A percentile compares a stretch with the other conserved stretches of the same genome.
Evolutionary conservation across 805 yeast genomes (phyloP).

Genomic region (Ogataea wickerhamii): DNA sequence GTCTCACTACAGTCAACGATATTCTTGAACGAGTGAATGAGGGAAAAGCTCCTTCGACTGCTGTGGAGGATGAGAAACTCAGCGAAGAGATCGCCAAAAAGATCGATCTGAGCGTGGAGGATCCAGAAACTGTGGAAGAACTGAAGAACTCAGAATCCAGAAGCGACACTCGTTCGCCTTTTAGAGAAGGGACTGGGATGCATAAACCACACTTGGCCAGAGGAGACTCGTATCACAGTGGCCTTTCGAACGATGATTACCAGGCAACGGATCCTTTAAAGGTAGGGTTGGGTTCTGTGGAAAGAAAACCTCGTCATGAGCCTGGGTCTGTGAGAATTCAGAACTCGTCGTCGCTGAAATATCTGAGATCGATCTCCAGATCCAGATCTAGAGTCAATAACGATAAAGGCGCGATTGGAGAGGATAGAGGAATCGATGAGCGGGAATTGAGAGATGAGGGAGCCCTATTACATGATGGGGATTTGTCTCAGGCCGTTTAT

Average conservation of each 20-base stretch:
- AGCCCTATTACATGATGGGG: slow-evolving; percentile 49
- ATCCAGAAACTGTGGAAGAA: slow-evolving; percentile 28
- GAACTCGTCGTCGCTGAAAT: slow-evolving; percentile 43
- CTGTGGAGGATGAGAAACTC: slow-evolving; percentile 8
- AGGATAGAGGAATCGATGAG: slow-evolving; percentile 25
- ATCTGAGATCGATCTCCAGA: slow-evolving; percentile 62
- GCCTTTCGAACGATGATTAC: slow-evolving; percentile 41
- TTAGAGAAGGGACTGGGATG: slow-evolving; percentile 30
- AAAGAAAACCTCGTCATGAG: slow-evolving; percentile 38
- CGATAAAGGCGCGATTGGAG: slow-evolving; percentile 32
- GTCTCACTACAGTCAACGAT: slow-evolving; percentile 28
- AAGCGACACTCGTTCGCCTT: slow-evolving; percentile 19
- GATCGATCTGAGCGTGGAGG: slow-evolving; percentile 13
- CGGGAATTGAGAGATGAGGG: slow-evolving; percentile 52
- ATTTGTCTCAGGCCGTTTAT: slow-evolving; percentile 43
- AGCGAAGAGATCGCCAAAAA: slow-evolving; percentile 10
- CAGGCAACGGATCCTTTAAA: slow-evolving; percentile 35
- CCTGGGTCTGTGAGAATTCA: slow-evolving; percentile 29
- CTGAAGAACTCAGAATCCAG: slow-evolving; percentile 23
- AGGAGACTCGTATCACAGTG: slow-evolving; percentile 72
- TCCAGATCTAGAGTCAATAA: slow-evolving; percentile 52
- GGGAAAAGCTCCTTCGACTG: slow-evolving; percentile 23
- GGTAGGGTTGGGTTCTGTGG: slow-evolving; percentile 27
- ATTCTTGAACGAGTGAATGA: slow-evolving; percentile 32
- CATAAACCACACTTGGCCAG: slow-evolving; percentile 64